Conservation (phyloP, 345 rosid genomes). For the Salix purpurea region DNA sequence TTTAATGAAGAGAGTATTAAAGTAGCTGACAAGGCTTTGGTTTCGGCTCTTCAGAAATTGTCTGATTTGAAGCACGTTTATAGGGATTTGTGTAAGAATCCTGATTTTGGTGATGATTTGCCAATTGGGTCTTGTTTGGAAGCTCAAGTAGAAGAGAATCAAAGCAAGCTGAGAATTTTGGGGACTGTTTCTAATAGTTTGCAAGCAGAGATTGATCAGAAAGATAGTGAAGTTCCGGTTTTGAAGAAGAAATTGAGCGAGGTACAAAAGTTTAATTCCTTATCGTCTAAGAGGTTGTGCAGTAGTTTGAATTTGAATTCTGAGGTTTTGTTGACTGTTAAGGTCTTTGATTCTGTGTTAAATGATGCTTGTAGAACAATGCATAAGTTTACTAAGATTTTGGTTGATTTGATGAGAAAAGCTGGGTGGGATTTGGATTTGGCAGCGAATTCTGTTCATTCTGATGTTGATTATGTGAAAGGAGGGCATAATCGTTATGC, state of each 20-base stretch:
- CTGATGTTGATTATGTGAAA: slow-evolving; percentile 48
- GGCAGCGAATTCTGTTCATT: slow-evolving; percentile 65
- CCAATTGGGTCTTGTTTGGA: slow-evolving; percentile 72
- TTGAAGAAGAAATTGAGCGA: slow-evolving; percentile 64
- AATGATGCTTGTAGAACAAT: slow-evolving; percentile 60
- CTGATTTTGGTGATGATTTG: slow-evolving; percentile 41
- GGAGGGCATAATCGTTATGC: slow-evolving; percentile 61
- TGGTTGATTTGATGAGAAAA: slow-evolving; percentile 75
- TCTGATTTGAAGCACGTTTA: slow-evolving; percentile 68
- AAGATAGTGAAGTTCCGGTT: slow-evolving; percentile 50
- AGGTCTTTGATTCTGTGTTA: slow-evolving; percentile 61
- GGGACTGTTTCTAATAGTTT: slow-evolving; percentile 65
- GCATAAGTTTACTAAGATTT: slow-evolving; percentile 58
- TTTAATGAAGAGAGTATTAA: slow-evolving; percentile 54
- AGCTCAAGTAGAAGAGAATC: slow-evolving; percentile 87
- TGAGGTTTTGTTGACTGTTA: slow-evolving; percentile 57
- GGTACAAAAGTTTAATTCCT: slow-evolving; percentile 47
- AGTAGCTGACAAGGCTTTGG: slow-evolving; percentile 72
- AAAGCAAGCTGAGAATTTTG: slow-evolving; percentile 81
- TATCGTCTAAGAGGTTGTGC: slow-evolving; percentile 52
- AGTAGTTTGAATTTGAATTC: slow-evolving; percentile 29
- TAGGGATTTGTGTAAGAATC: slow-evolving; percentile 41
- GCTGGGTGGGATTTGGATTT: slow-evolving; percentile 90
- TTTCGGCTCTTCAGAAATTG: slow-evolving; percentile 58
- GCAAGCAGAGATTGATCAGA: slow-evolving; percentile 74